Evolutionary conservation across 495 filamentous ascomycete genomes (phyloP).

Genomic region (Talaromyces stipitatus): DNA sequence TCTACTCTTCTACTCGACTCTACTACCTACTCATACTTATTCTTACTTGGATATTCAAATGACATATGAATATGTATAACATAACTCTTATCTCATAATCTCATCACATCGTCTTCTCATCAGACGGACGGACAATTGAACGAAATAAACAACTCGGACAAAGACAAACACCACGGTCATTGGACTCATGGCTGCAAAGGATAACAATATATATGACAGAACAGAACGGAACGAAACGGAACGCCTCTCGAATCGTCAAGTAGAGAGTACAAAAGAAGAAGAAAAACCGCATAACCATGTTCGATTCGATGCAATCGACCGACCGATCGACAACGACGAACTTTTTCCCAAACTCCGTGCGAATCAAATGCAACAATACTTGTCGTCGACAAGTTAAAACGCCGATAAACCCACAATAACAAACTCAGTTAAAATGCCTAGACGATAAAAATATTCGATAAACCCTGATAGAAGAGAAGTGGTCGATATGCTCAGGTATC

Average conservation of each 20-base stretch:
- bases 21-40: not conserved
- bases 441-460: conserved; percentile 3
- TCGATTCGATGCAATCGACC: not conserved
- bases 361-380: not conserved
- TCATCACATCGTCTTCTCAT: not conserved
- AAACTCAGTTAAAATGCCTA: conserved; percentile 5
- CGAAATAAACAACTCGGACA: not conserved
- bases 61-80: not conserved
- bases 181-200: not conserved
- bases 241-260: not conserved
- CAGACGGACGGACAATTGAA: not conserved
- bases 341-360: not conserved
- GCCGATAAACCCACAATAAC: not conserved
- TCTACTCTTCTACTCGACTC: not conserved
- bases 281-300: not conserved
- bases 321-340: conserved; percentile 13
- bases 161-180: not conserved
- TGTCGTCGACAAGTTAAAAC: not conserved
- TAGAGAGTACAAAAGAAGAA: not conserved
- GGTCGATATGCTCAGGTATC: not conserved
- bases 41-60: not conserved
- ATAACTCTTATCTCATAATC: conserved; percentile 2
- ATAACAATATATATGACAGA: not conserved
- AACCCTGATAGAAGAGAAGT: not conserved
- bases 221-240: not conserved